These are phyloP conservation scores for Colletotrichum tofieldiae DNA, from an alignment of 2,329 filamentous ascomycete genomes.

Conservation along the genomic window DNA sequence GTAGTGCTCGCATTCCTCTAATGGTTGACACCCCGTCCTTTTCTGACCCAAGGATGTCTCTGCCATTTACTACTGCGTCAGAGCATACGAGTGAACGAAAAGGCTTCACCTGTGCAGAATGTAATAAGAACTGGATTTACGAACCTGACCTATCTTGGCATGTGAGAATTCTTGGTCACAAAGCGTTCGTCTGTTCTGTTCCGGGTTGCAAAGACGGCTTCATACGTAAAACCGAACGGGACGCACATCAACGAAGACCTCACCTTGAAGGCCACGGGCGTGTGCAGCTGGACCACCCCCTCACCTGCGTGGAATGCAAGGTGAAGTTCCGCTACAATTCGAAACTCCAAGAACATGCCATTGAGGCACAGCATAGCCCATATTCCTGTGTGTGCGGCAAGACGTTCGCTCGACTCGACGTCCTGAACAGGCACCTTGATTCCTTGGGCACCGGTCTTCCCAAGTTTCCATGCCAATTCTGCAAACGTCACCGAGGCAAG, in stretches of 20 bases:
- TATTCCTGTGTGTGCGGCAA: conserved; percentile 47
- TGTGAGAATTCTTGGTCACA: neutral
- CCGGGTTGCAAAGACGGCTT: neutral
- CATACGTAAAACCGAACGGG: neutral
- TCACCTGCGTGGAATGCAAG: conserved; percentile 22
- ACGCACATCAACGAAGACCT: neutral
- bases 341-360: conserved; percentile 29
- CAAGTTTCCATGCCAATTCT: conserved; percentile 51
- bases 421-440: conserved; percentile 48
- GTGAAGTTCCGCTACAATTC: neutral
- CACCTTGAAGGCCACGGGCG: conserved; percentile 7
- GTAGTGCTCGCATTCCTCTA: neutral
- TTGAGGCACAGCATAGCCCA: conserved; percentile 40
- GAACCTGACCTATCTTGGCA: neutral
- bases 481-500: conserved; percentile 51
- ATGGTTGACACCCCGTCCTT: too few species aligned
- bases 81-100: too few species aligned
- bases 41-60: too few species aligned
- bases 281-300: neutral
- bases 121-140: too few species aligned
- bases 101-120: too few species aligned
- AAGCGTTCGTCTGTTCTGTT: accelerated
- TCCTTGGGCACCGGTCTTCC: conserved; percentile 37
- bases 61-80: too few species aligned
- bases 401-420: conserved; percentile 49